A percentile compares a stretch with the other conserved stretches of the same genome.
These are phyloP conservation scores for Ashbya aceris DNA, from an alignment of 1,139 yeast species.

Conservation along the genomic window DNA sequence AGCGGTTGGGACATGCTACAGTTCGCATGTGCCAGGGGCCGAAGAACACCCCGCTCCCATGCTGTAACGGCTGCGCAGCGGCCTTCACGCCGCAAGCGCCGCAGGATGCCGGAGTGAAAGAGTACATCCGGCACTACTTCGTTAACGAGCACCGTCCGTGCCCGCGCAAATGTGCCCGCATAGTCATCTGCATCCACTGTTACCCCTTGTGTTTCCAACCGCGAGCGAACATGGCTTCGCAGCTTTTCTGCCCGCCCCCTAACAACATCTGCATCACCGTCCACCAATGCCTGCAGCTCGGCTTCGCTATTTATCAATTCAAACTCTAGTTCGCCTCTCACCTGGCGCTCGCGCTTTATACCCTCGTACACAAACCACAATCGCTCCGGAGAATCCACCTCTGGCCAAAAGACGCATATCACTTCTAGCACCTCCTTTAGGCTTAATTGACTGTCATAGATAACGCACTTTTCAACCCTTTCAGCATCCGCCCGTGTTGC, in stretches of 20 bases:
- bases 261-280: slow-evolving; percentile 15
- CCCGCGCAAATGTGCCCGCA: slow-evolving; percentile 16
- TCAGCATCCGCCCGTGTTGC: slow-evolving; percentile 17
- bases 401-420: slow-evolving; percentile 27
- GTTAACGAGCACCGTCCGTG: slow-evolving; percentile 21
- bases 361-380: slow-evolving; percentile 14
- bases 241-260: slow-evolving; percentile 11
- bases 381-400: slow-evolving; percentile 20
- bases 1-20: slow-evolving; percentile 9
- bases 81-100: not conserved
- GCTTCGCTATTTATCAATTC: slow-evolving; percentile 15
- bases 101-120: slow-evolving; percentile 14
- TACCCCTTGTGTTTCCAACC: slow-evolving; percentile 5
- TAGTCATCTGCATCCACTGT: slow-evolving; percentile 6
- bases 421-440: slow-evolving; percentile 14
- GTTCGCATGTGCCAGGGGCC: slow-evolving; percentile 21
- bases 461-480: slow-evolving; percentile 9
- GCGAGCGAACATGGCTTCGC: slow-evolving; percentile 13
- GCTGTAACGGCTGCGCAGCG: slow-evolving; percentile 6
- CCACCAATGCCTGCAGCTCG: slow-evolving; percentile 18
- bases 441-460: slow-evolving; percentile 5
- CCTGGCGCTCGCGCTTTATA: not conserved
- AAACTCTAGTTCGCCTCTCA: slow-evolving; percentile 12
- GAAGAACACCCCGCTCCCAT: slow-evolving; percentile 22
- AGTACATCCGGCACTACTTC: slow-evolving; percentile 13